These are phyloP conservation scores for Aspergillus bombycis DNA, from an alignment of 2,329 filamentous ascomycete species.

Conservation along the genomic window DNA sequence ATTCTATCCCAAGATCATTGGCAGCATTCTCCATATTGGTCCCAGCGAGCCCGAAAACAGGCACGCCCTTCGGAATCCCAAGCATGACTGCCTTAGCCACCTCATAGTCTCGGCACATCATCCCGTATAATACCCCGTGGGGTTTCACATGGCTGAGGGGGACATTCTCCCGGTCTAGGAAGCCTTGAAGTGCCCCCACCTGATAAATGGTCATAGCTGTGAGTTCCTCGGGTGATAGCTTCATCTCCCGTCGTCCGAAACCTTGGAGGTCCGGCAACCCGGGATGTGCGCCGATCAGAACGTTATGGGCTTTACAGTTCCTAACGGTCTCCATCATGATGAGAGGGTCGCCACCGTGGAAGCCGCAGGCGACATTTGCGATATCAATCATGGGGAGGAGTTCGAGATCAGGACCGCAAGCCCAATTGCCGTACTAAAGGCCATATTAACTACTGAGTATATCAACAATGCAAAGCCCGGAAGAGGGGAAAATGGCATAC, in stretches of 20 bases:
- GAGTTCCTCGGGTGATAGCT: conserved; percentile 59
- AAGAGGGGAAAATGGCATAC: conserved; percentile 20
- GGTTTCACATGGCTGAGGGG: conserved; percentile 65
- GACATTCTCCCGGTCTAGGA: conserved; percentile 60
- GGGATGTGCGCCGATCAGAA: conserved; percentile 65
- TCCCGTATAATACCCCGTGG: conserved; percentile 63
- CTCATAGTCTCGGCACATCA: conserved; percentile 57
- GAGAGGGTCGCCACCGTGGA: conserved; percentile 64
- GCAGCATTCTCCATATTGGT: conserved; percentile 59
- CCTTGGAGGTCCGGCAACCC: conserved; percentile 67
- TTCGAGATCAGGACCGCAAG: conserved; percentile 61
- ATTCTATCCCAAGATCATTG: conserved; percentile 55
- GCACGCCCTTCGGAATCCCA: conserved; percentile 54
- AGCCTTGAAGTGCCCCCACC: conserved; percentile 63
- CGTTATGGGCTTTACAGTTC: conserved; percentile 59
- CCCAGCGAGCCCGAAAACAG: conserved; percentile 59
- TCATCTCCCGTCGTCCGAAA: conserved; percentile 66
- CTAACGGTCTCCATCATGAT: conserved; percentile 65
- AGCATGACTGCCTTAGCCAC: conserved; percentile 57
- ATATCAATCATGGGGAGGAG: conserved; percentile 64
- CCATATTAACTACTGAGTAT: background rate
- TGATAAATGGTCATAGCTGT: conserved; percentile 64
- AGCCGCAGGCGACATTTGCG: conserved; percentile 66
- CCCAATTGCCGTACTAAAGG: conserved; percentile 48
- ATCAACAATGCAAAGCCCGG: background rate